These are phyloP conservation scores for Aspergillus arachidicola DNA, from an alignment of 2,329 filamentous ascomycete species.

Conservation along the genomic window DNA sequence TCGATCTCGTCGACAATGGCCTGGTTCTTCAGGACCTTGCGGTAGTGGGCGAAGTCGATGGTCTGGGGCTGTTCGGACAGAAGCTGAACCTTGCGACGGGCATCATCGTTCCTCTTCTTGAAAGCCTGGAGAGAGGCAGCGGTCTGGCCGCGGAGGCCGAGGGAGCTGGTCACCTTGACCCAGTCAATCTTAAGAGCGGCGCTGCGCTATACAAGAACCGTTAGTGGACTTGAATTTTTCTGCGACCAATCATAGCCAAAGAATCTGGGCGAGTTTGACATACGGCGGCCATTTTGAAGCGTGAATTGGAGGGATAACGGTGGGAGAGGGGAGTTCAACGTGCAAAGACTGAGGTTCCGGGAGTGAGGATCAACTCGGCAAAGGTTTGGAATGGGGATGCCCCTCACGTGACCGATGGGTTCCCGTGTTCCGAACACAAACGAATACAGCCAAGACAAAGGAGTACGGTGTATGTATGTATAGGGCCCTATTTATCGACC, in stretches of 20 bases:
- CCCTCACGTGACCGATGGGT: constrained; percentile 31
- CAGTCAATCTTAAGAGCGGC: constrained; percentile 99
- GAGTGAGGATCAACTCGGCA: constrained; percentile 41
- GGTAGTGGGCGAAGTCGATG: constrained; percentile 94
- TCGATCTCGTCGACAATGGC: constrained; percentile 95
- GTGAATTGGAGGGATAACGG: constrained; percentile 29
- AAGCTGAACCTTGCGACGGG: constrained; percentile 84
- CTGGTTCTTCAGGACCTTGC: constrained; percentile 90
- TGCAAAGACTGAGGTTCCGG: constrained; percentile 38
- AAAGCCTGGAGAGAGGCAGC: constrained; percentile 88
- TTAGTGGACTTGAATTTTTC: constrained; percentile 22
- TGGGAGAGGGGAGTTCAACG: constrained; percentile 36
- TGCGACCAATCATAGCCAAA: background rate
- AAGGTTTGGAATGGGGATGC: constrained; percentile 38
- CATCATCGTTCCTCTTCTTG: constrained; percentile 99
- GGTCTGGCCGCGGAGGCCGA: constrained; percentile 95
- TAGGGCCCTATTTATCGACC: background rate
- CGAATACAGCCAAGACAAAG: constrained; percentile 8
- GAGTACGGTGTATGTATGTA: background rate
- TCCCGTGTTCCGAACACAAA: constrained; percentile 32
- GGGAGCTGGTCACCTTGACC: constrained; percentile 89
- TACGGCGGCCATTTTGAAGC: constrained; percentile 48
- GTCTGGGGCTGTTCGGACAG: constrained; percentile 82
- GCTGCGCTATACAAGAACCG: constrained; percentile 69
- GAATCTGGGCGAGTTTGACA: constrained; percentile 20